Evolutionary conservation across 768 basidiomycete genomes (phyloP), one percentile per base, ranked within the genome.

Genomic region (Phanerodontia chrysosporium): DNA sequence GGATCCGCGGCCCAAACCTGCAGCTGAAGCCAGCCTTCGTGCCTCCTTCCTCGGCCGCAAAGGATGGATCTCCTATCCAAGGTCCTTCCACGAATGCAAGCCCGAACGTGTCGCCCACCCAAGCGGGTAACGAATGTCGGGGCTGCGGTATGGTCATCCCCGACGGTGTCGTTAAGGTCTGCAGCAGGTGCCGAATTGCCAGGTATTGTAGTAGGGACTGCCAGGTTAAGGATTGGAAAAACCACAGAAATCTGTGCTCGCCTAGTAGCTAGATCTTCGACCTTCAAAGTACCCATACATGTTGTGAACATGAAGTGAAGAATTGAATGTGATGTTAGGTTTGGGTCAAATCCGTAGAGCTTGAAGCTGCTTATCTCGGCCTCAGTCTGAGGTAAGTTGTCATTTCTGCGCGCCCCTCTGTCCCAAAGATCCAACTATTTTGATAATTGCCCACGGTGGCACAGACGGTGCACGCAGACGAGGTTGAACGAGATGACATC

Each of bases 141-240:
- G n/a, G 49, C 27, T 39, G 35, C 21, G 36, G 14, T 8, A 22
- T 22, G 30, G 22, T 29, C 48, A 10, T 18, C 14, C 35, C 22
- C 22, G 58, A 49, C 14, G 35, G 49, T 12, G 24, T 32, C 36
- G 27, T 35, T 6, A 35, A 25, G n/a, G 28, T 18, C 3, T 59
- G 58, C 39, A 59, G 58, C 45, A 13, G 13, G 16, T 59, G 58
- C 51, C 52, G 53, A 24, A 28, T 18, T 16, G 58, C 35, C 13
- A 44, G 16, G 28, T 59, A 59, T 36, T 59, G 58, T 30, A 51
- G 42, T n/a, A 51, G 28, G 42, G 51, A 30, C 4, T 59, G 58
- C 45, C 58, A 59, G 45, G 28, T 27, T 25, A 30, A 35, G 8
- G 58, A 59, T 22, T 59, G 58, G 58, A 45, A 45, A 51, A 39